Percentiles rank a stretch among this genome's conserved stretches.
Evolutionary conservation across 2,329 filamentous ascomycete genomes (phyloP).

Genomic region (Diaporthe longicolla): DNA sequence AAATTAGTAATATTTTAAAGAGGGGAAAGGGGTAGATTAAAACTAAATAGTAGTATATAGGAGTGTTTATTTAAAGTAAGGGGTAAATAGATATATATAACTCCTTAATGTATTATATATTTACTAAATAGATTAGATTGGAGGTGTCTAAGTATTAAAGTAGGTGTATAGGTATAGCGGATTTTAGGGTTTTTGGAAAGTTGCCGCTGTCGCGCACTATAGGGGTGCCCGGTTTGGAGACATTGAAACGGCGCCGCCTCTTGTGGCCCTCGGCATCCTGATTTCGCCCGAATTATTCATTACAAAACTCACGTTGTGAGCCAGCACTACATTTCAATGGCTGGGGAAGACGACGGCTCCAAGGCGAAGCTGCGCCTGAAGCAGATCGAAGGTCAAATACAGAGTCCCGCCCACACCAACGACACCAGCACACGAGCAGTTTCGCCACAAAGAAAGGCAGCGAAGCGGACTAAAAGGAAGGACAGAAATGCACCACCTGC

Average conservation of each 20-base stretch:
- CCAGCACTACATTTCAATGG: constrained; percentile 1
- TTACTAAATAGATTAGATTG: no score
- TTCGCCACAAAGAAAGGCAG: not conserved
- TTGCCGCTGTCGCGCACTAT: not conserved
- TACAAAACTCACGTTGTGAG: not conserved
- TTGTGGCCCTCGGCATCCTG: not conserved
- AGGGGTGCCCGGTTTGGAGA: not conserved
- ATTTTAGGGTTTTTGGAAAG: no score
- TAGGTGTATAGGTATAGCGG: no score
- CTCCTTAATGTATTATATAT: no score
- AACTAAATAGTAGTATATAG: no score
- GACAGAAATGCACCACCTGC: constrained; percentile 63
- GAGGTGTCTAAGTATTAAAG: no score
- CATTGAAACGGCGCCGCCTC: not conserved
- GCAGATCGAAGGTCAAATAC: constrained; percentile 62
- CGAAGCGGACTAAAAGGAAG: constrained; percentile 51
- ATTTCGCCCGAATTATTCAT: not conserved
- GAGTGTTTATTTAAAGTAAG: no score
- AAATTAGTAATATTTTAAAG: no score
- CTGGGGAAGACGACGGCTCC: not conserved
- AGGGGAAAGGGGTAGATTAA: no score
- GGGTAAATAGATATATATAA: no score
- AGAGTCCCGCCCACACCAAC: constrained; percentile 33
- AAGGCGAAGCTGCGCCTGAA: constrained; percentile 59
- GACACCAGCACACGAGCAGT: not conserved